A percentile compares a stretch with the other conserved stretches of the same genome.
Conservation (phyloP, 305 asterid genomes). For the Plantago lanceolata region DNA sequence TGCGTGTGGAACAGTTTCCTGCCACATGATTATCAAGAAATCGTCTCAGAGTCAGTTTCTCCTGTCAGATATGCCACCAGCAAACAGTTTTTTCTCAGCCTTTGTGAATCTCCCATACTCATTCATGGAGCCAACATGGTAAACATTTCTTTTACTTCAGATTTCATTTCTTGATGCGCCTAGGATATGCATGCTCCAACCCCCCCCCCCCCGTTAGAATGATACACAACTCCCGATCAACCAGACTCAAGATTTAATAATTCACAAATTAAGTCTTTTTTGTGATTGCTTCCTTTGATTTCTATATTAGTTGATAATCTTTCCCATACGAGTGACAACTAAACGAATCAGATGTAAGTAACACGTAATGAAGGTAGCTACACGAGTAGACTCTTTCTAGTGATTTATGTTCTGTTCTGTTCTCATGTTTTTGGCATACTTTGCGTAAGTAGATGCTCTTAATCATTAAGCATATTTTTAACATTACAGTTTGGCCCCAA, state of each 20-base stretch:
- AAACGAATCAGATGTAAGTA: no score
- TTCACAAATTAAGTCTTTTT: no score
- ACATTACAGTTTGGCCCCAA: neutral
- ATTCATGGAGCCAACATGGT: constrained; percentile 42
- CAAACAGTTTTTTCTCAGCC: constrained; percentile 34
- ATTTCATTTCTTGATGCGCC: neutral
- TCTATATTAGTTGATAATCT: no score
- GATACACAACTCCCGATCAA: neutral
- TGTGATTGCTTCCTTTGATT: no score
- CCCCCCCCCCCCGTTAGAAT: neutral
- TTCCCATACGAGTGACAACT: no score
- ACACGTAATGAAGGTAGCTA: no score
- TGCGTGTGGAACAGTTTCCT: constrained; percentile 43
- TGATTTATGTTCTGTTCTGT: neutral
- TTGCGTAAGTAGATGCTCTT: neutral
- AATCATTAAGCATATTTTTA: neutral
- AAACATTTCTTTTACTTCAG: neutral
- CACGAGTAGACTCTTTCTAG: no score
- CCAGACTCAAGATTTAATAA: no score
- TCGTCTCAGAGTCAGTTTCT: constrained; percentile 32
- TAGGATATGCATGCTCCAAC: no score
- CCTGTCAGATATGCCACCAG: constrained; percentile 29
- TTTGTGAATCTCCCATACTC: constrained; percentile 31
- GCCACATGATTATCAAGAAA: constrained; percentile 34
- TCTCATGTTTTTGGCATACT: neutral